Conservation (phyloP, 2,329 filamentous ascomycete genomes). For the Phaeosphaeriaceae sp. region DNA sequence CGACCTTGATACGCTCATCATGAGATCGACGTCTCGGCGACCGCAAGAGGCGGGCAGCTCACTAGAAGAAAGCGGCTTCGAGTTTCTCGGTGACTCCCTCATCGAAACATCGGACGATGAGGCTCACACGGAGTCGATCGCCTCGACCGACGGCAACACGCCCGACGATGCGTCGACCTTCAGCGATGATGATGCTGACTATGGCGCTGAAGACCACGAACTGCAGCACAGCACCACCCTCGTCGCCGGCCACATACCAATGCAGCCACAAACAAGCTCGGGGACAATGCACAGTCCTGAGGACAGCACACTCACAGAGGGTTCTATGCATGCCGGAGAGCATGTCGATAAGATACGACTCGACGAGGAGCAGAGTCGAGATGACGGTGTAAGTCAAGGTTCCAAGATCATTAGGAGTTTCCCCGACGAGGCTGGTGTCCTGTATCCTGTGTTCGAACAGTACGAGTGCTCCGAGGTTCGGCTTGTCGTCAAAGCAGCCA, state of each 20-base stretch:
- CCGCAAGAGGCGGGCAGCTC: slow-evolving; percentile 34
- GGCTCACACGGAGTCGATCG: slow-evolving; percentile 46
- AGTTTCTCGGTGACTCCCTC: slow-evolving; percentile 38
- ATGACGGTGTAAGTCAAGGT: slow-evolving; percentile 19
- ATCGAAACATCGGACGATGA: slow-evolving; percentile 46
- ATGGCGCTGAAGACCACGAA: slow-evolving; percentile 28
- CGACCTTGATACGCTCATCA: slow-evolving; percentile 44
- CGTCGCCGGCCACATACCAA: slow-evolving; percentile 11
- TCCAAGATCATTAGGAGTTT: slow-evolving; percentile 32
- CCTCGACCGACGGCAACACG: slow-evolving; percentile 41
- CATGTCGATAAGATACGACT: slow-evolving; percentile 30
- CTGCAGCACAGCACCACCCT: slow-evolving; percentile 28
- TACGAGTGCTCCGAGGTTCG: slow-evolving; percentile 38
- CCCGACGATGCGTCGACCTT: slow-evolving; percentile 44
- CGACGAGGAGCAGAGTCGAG: slow-evolving; percentile 28
- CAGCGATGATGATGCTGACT: slow-evolving; percentile 41
- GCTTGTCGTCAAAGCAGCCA: slow-evolving; percentile 35
- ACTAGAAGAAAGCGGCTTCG: slow-evolving; percentile 48
- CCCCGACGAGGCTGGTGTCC: slow-evolving; percentile 24
- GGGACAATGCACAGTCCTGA: slow-evolving; percentile 24
- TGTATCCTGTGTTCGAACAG: slow-evolving; percentile 31
- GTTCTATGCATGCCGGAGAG: slow-evolving; percentile 28
- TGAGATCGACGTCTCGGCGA: slow-evolving; percentile 39
- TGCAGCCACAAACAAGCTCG: slow-evolving; percentile 1
- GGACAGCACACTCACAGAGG: slow-evolving; percentile 41